Conservation (phyloP, 1,284 basidiomycete species). For the Leccinum subrobustum region DNA sequence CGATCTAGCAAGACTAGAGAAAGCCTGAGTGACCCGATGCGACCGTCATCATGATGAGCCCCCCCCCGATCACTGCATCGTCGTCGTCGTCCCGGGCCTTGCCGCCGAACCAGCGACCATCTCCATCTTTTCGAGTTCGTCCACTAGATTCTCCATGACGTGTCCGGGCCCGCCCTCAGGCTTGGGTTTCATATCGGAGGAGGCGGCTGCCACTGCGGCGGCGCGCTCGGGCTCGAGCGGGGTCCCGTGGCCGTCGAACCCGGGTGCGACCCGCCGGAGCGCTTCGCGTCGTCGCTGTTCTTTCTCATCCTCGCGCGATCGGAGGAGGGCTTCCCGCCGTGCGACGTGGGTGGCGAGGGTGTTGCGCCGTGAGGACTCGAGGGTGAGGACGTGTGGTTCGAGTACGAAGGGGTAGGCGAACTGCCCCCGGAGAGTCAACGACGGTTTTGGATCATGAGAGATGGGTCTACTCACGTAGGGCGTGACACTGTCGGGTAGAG, state of each 20-base stretch:
- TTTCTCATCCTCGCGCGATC: slow-evolving; percentile 72
- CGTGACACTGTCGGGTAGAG: slow-evolving; percentile 83
- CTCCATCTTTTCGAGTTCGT: slow-evolving; percentile 57
- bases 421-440: slow-evolving; percentile 40
- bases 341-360: slow-evolving; percentile 65
- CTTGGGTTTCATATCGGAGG: background rate
- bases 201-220: background rate
- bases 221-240: slow-evolving; percentile 53
- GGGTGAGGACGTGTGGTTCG: slow-evolving; percentile 77
- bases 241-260: slow-evolving; percentile 61
- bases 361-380: slow-evolving; percentile 66
- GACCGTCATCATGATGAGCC: too few species aligned
- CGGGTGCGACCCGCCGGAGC: slow-evolving; percentile 69
- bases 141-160: slow-evolving; percentile 81
- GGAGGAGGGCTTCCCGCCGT: slow-evolving; percentile 68
- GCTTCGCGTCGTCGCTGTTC: slow-evolving; percentile 75
- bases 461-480: slow-evolving; percentile 66
- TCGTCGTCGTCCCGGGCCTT: background rate
- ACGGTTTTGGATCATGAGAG: background rate
- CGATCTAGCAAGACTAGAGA: background rate
- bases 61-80: background rate
- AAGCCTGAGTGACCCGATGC: background rate
- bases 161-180: slow-evolving; percentile 36
- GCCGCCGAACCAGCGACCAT: background rate
- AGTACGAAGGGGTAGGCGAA: slow-evolving; percentile 94